Percentiles rank a stretch among this genome's conserved stretches.
These are phyloP conservation scores for Neurospora crassa DNA, from an alignment of 2,329 filamentous ascomycete species.

Conservation along the genomic window DNA sequence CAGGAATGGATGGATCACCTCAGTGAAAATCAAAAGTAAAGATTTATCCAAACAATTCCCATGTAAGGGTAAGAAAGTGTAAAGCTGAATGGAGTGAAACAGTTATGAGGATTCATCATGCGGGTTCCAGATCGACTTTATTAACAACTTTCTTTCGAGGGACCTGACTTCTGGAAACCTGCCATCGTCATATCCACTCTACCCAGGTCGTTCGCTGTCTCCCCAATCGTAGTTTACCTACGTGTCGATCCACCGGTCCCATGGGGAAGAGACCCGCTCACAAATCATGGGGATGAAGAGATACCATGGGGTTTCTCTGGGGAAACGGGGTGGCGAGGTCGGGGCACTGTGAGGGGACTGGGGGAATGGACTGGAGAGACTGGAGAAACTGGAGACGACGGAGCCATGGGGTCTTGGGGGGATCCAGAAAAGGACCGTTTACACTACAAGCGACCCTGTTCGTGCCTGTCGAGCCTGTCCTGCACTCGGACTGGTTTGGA, in stretches of 20 bases:
- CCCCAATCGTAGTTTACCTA: not conserved
- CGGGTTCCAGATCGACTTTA: not conserved
- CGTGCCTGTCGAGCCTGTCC: not conserved
- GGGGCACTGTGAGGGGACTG: not conserved
- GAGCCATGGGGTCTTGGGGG: not conserved
- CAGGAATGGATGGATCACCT: not conserved
- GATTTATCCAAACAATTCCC: not conserved
- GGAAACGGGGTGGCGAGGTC: not conserved
- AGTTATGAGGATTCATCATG: not conserved
- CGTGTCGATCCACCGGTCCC: not conserved
- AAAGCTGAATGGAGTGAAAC: not conserved
- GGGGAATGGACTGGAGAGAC: not conserved
- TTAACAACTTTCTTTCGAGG: not conserved
- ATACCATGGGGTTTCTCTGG: not conserved
- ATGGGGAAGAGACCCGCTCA: not conserved
- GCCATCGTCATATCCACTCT: not conserved
- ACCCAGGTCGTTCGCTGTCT: not conserved
- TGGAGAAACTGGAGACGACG: not conserved
- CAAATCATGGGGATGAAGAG: not conserved
- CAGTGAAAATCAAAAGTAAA: not conserved
- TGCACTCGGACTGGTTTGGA: not conserved
- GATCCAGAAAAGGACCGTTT: conserved; percentile 19
- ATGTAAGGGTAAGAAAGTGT: not conserved
- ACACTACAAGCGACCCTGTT: conserved; percentile 9
- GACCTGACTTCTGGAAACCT: not conserved